Base-by-base conservation (phyloP, 495 filamentous ascomycete genomes). In the Penicillium mononematosum region DNA sequence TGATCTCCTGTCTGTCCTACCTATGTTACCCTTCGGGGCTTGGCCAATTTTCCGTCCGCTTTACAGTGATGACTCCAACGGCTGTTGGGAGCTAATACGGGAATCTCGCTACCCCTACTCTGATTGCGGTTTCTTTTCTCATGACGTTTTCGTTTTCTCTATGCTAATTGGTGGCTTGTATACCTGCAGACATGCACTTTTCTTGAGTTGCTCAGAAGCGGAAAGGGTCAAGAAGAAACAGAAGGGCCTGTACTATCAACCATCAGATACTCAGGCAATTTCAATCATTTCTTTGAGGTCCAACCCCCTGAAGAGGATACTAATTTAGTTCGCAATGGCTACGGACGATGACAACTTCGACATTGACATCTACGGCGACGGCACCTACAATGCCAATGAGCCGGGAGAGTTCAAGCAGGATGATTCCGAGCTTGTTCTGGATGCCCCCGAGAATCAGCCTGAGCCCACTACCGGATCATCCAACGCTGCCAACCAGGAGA, bases 301-400 rank as follows among this genome's bases (percentile, higher is more conserved):
- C 55, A 53, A 47, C 34, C 60, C 49, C 17, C 34, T 47, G 46
- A 6, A 51, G 48, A 39, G 53, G 36, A 46, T 38, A 53, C 45
- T 43, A 62, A 67, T 52, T 45, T 72, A 70, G 65, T 58, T 62
- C 76, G 82, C 64, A 57, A 93, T 93, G 89, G 89, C 88, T 62
- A 72, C 75, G 58, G 84, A 87, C 65, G 89, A 96, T 74, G 89
- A 94, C 74, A 92, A 96, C 67, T 98, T 97, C 81, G 94, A 98
- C 70, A 96, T 97, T 81, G 95, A 98, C 72, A 92, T 97, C 74
- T 97, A 96, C 71, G 93, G 91, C 59, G 89, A 97, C 69, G 85
- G 87, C 53, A 80, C 81, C 55, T 75, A 73, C 56, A 76, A 70
- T 57, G 66, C 65, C 52, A 75, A 75, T 45, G 76, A 79, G 25